Evolutionary conservation across 169 alveolate species (phyloP), one percentile per base, ranked within the genome.

Genomic region (Eimeria mitis): DNA sequence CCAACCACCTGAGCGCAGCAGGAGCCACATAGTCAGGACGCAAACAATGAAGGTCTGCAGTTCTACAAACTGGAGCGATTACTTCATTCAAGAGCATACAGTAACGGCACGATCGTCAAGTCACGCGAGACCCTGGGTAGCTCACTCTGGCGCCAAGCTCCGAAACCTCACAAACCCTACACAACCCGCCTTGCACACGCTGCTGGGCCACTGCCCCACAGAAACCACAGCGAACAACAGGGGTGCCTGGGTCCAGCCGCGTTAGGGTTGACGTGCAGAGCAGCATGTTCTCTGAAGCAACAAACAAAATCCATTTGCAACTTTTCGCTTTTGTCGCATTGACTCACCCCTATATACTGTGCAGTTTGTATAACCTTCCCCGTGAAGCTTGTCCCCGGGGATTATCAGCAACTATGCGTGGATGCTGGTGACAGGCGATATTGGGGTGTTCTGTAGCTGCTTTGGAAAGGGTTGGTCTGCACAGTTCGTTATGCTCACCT

Each of bases 101-200:
- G 1, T 25, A 49, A n/a, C 2, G 88, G 63, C 25, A 3, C 21
- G 7, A n/a, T n/a, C 8, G n/a, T n/a, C n/a, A 0, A 21, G 61
- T 44, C 21, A 25, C 14, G 37, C 34, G 9, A 21, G 61, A 44
- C 47, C 28, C 34, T 42, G 37, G 65, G 47, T 14, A 16, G 44
- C 95, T 94, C 61, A 94, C 96, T 68, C 95, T 52, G 47, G 96
- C 97, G 31, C 97, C 97, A 6, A 95, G 89, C 79, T 90, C 96
- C 28, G 95, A 81, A 34, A 95, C 78, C 49, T 90, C 89, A 76
- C 97, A 95, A 34, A 89, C 95, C 9, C 84, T 78, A 70, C 97
- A 95, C 34, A 90, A 37, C 54, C 65, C 40, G 9, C 96, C 96
- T 54, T 90, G 85, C 81, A 76, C 76, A 28, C 87, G 78, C 73